Conservation (phyloP, 202 grass and related monocot species). For the Zizania palustris region DNA sequence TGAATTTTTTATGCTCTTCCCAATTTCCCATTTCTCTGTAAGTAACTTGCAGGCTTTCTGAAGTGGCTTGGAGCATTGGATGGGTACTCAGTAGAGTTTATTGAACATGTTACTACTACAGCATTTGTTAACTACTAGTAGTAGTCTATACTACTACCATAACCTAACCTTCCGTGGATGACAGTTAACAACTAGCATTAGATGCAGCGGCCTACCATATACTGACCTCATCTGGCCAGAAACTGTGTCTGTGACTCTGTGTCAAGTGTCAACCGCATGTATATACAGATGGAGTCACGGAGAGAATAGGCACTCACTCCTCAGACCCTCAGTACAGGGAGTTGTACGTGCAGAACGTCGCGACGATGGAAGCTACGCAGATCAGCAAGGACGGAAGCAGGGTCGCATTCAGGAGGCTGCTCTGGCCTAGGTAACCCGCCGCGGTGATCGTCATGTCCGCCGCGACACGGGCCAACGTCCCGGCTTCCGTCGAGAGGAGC, state of each 20-base stretch:
- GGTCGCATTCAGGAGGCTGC: constrained; percentile 66
- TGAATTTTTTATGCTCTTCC: not conserved
- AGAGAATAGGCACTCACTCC: not conserved
- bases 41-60: not conserved
- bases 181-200: not conserved
- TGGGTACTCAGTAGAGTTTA: not conserved
- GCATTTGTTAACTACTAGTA: not conserved
- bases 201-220: constrained; percentile 29
- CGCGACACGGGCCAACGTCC: constrained; percentile 78
- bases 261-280: not conserved
- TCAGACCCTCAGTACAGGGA: constrained; percentile 64
- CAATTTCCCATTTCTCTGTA: not conserved
- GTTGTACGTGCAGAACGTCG: constrained; percentile 76
- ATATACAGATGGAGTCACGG: not conserved
- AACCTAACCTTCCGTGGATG: constrained; percentile 5
- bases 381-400: constrained; percentile 74
- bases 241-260: not conserved
- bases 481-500: constrained; percentile 88
- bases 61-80: not conserved
- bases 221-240: constrained; percentile 17
- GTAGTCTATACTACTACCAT: not conserved
- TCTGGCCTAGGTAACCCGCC: constrained; percentile 66
- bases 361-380: constrained; percentile 61
- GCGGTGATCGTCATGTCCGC: constrained; percentile 82
- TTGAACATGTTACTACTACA: constrained; percentile 11